Evolutionary conservation across 148 eudicot genomes (phyloP).

Genomic region (Spergularia bocconei): DNA sequence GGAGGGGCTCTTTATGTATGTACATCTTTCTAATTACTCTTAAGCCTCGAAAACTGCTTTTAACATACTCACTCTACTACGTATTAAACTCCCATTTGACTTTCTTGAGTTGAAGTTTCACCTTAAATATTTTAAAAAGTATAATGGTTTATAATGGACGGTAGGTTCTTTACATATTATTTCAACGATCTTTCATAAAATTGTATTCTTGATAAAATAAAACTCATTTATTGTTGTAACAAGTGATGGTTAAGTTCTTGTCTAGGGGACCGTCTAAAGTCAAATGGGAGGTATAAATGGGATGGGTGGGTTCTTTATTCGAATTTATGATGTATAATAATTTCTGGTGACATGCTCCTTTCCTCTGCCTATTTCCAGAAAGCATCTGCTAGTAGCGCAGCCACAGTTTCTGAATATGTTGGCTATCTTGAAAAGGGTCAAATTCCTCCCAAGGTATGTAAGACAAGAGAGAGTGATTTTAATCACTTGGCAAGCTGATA

Average conservation of each 20-base stretch:
- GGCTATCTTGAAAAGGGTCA: slow-evolving; percentile 99
- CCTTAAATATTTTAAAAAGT: too few relatives aligned
- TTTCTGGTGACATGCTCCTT: slow-evolving; percentile 13
- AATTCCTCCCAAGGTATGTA: slow-evolving; percentile 91
- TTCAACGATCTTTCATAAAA: too few relatives aligned
- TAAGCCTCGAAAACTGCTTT: neutral
- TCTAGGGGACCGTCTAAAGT: too few relatives aligned
- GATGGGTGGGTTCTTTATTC: neutral
- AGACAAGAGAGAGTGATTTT: slow-evolving; percentile 2
- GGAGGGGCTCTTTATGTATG: slow-evolving; percentile 99
- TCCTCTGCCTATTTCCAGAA: slow-evolving; percentile 51
- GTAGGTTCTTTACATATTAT: too few relatives aligned
- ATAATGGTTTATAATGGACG: too few relatives aligned
- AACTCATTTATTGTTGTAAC: too few relatives aligned
- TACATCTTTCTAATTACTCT: slow-evolving; percentile 9
- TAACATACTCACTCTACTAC: neutral
- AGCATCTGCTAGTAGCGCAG: slow-evolving; percentile 97
- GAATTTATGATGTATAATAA: neutral
- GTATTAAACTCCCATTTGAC: too few relatives aligned
- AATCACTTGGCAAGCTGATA: neutral
- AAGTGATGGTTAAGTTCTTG: too few relatives aligned
- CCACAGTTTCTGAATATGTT: slow-evolving; percentile 88
- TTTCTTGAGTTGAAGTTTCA: too few relatives aligned
- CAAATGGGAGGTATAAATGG: too few relatives aligned
- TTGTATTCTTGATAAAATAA: too few relatives aligned